Base-by-base conservation (phyloP, 495 filamentous ascomycete genomes). In the Aspergillus bertholletiae region DNA sequence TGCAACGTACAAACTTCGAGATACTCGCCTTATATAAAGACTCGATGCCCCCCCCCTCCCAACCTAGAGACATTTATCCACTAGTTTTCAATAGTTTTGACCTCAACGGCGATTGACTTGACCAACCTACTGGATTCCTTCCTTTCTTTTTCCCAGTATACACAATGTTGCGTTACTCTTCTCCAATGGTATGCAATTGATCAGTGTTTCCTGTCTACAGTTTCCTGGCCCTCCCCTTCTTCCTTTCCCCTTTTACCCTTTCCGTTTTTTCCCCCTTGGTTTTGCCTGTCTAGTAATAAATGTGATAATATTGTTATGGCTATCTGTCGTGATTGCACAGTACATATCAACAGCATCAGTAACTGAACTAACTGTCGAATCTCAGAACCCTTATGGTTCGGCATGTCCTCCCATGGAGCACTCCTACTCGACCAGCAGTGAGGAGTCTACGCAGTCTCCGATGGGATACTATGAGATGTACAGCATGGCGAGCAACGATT, bases 401-500 rank as follows among this genome's bases (percentile, higher is more conserved):
- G 44, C 49, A 46, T 66, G 62, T 52, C 59, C 59, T 26, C 57
- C 62, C 24, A 65, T 68, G 62, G 59, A 64, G 35, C 59, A 35
- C 15, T 53, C 62, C 9, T 61, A 57, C 54, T 65, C 65, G 18
- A 56, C 53, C 46, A 46, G 51, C 50, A 60, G 64, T 27, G 56
- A 64, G 43, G 59, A 56, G n/a, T 62, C 61, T 15, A 47, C 56
- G 53, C 53, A 71, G 30, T 69, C 67, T 20, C 46, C 61, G 37
- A 65, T 68, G 57, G 56, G 49, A 40, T 66, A 65, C 43, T 17
- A 62, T 24, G 65, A 69, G 7, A 59, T 62, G 55, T 70, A 70
- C 54, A 55, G 60, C 15, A 64, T 66, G 39, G 64, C 67, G 5
- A 58, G 62, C 2, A 59, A 58, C 30, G 67, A 55, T 13, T 64